phyloP scores from a whole-genome alignment of 306 rosid species.

The Ceratonia siliqua region DNA sequence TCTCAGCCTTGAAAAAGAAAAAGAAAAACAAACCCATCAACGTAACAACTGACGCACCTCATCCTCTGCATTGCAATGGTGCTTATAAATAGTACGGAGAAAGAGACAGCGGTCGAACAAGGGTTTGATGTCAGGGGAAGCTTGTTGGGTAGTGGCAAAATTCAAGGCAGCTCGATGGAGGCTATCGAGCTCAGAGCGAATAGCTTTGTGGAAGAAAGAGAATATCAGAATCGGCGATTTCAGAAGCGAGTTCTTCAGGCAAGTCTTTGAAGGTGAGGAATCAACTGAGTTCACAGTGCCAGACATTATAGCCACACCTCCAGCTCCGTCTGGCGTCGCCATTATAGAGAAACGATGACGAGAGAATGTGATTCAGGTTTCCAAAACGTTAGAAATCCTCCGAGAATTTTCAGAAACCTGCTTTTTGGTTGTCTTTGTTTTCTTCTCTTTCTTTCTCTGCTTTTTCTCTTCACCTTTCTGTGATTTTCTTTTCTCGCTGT shows the following conservation, averaged over 20 bases:
- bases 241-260: slow-evolving; percentile 31
- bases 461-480: background rate
- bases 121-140: slow-evolving; percentile 22
- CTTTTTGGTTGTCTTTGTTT: background rate
- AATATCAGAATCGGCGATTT: slow-evolving; percentile 50
- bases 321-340: slow-evolving; percentile 45
- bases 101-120: slow-evolving; percentile 34
- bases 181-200: slow-evolving; percentile 52
- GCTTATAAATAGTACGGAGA: slow-evolving; percentile 35
- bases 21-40: background rate
- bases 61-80: slow-evolving; percentile 43
- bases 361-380: slow-evolving; percentile 31
- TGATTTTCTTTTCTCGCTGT: background rate
- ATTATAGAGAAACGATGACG: background rate
- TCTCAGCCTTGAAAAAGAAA: background rate
- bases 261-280: slow-evolving; percentile 30
- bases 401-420: background rate
- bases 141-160: slow-evolving; percentile 31
- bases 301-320: slow-evolving; percentile 43
- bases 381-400: slow-evolving; percentile 5
- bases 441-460: background rate
- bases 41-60: slow-evolving; percentile 15
- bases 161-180: slow-evolving; percentile 43
- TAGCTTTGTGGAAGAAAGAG: slow-evolving; percentile 54
- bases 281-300: slow-evolving; percentile 39